These are phyloP conservation scores for Neopestalotiopsis sp. DNA, from an alignment of 2,329 filamentous ascomycete genomes.

Conservation along the genomic window DNA sequence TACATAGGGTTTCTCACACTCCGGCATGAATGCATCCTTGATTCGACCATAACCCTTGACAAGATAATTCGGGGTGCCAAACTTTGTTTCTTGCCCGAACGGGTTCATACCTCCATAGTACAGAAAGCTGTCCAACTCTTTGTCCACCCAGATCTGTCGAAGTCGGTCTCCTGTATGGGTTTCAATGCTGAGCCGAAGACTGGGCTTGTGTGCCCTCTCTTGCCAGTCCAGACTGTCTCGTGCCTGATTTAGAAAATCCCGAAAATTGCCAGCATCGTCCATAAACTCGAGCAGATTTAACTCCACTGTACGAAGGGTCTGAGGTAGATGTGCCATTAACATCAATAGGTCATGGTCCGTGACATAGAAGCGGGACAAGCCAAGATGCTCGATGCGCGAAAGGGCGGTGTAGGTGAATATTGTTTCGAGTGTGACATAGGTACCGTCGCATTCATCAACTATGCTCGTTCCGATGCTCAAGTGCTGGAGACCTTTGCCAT, in stretches of 20 bases:
- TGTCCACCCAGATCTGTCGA: background rate
- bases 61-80: background rate
- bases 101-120: background rate
- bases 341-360: background rate
- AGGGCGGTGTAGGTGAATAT: background rate
- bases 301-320: background rate
- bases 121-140: background rate
- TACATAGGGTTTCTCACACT: background rate
- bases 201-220: background rate
- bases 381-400: background rate
- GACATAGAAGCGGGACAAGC: background rate
- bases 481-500: background rate
- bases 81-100: background rate
- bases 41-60: background rate
- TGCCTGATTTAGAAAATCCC: background rate
- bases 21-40: background rate
- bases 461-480: background rate
- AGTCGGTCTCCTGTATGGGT: background rate
- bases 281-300: background rate
- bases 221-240: background rate
- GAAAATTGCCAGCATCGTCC: background rate
- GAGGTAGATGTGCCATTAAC: background rate
- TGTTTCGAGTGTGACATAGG: background rate
- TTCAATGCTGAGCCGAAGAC: background rate
- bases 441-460: background rate